phyloP scores from a whole-genome alignment of 768 basidiomycete genomes.

The Rhizopogon rudus region DNA sequence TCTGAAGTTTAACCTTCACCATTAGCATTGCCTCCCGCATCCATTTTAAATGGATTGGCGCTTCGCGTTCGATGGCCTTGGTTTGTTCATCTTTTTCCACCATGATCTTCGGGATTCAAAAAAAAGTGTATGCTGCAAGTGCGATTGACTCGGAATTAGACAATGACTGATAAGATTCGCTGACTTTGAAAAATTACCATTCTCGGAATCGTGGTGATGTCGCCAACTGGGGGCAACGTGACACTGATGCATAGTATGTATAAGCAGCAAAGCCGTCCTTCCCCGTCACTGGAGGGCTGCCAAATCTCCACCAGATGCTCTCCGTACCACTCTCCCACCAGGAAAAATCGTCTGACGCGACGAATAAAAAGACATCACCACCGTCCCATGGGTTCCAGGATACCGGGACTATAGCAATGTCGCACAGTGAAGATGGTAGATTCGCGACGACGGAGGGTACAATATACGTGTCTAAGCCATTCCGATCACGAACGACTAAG shows the following conservation, averaged over 20 bases:
- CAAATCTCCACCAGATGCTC: background rate
- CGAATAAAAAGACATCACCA: conserved; percentile 1
- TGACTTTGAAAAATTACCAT: background rate
- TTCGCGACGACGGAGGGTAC: conserved; percentile 60
- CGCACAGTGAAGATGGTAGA: conserved; percentile 11
- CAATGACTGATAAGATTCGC: background rate
- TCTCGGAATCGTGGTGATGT: no score
- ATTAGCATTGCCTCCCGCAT: conserved; percentile 83
- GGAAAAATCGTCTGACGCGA: background rate
- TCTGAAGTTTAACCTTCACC: conserved; percentile 38
- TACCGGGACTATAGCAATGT: background rate
- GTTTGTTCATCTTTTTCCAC: background rate
- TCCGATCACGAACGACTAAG: conserved; percentile 67
- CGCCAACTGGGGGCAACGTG: no score
- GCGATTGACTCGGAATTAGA: no score
- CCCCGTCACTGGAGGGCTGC: background rate
- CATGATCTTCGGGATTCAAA: background rate
- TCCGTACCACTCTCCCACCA: background rate
- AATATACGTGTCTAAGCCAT: conserved; percentile 71
- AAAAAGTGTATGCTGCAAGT: no score
- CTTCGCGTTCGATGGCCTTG: conserved; percentile 3
- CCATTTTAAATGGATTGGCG: conserved; percentile 46
- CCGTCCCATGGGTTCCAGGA: background rate
- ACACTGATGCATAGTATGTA: no score
- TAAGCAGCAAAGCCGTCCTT: background rate